A percentile compares a stretch with the other conserved stretches of the same genome.
phyloP scores from a whole-genome alignment of 257 asterid species.

The Solanum bulbocastanum region DNA sequence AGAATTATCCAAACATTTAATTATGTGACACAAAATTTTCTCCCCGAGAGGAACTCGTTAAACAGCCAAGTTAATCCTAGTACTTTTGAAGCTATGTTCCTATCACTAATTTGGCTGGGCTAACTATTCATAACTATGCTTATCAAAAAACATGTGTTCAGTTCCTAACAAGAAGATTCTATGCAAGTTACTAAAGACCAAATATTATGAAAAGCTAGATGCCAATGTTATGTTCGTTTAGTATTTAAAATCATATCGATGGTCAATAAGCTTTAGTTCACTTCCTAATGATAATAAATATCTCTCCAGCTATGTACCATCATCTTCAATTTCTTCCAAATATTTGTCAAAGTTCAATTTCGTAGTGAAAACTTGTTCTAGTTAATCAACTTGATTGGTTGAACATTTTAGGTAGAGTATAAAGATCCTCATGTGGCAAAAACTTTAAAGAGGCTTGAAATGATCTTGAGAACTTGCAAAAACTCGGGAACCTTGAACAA shows the following conservation, averaged over 20 bases:
- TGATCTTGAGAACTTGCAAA: constrained; percentile 64
- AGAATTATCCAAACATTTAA: too few relatives aligned
- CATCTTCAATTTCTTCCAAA: background rate
- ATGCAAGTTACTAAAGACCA: too few relatives aligned
- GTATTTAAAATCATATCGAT: background rate
- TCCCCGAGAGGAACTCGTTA: too few relatives aligned
- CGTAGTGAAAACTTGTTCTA: background rate
- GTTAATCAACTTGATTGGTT: background rate
- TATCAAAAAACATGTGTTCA: too few relatives aligned
- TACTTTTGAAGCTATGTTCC: too few relatives aligned
- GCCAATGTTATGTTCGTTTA: background rate
- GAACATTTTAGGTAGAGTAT: constrained; percentile 42
- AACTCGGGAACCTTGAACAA: constrained; percentile 53
- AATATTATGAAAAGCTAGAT: too few relatives aligned
- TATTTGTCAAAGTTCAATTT: background rate
- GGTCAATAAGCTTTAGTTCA: background rate
- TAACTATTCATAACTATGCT: too few relatives aligned
- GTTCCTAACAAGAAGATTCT: too few relatives aligned
- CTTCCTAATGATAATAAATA: background rate
- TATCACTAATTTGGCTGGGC: too few relatives aligned
- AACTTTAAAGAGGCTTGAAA: constrained; percentile 53
- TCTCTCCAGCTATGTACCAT: background rate
- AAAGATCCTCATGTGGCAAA: constrained; percentile 71
- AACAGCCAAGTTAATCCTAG: too few relatives aligned
- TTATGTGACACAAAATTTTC: too few relatives aligned